phyloP scores from a whole-genome alignment of 306 rosid species.

The Styphnolobium japonicum region DNA sequence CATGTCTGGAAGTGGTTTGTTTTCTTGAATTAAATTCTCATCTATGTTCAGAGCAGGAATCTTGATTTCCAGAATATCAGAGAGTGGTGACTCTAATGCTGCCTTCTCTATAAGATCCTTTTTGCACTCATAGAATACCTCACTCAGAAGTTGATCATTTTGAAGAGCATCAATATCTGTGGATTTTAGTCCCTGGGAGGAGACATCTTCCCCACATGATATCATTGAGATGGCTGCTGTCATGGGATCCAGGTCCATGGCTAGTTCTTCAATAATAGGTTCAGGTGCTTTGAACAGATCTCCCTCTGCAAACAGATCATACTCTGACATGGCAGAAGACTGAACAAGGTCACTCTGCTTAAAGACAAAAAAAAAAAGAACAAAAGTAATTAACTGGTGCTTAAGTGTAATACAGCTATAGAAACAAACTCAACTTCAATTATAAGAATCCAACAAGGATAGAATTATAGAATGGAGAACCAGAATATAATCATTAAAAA shows the following conservation, averaged over 20 bases:
- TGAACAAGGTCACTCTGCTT: constrained; percentile 57
- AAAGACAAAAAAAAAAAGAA: not conserved
- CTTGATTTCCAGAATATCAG: constrained; percentile 67
- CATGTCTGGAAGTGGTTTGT: constrained; percentile 39
- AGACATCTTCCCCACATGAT: constrained; percentile 66
- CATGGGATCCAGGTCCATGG: constrained; percentile 56
- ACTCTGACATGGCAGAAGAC: constrained; percentile 65
- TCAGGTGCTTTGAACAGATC: constrained; percentile 95
- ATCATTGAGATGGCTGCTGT: constrained; percentile 71
- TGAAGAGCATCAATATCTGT: constrained; percentile 72
- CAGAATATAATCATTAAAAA: not conserved
- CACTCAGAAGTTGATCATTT: constrained; percentile 75
- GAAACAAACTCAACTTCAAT: not conserved
- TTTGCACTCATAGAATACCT: constrained; percentile 74
- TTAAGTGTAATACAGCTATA: not conserved
- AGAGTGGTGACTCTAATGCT: constrained; percentile 48
- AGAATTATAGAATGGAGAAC: not conserved
- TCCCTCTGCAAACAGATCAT: constrained; percentile 78
- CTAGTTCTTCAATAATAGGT: constrained; percentile 67
- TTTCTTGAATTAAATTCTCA: constrained; percentile 49
- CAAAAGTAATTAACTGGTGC: not conserved
- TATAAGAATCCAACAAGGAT: not conserved
- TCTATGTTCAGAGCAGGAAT: constrained; percentile 47
- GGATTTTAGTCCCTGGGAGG: constrained; percentile 66
- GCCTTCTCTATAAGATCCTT: constrained; percentile 74